These are phyloP conservation scores for Globisporangium takayamanum DNA, from an alignment of 352 stramenopile species.

Conservation along the genomic window DNA sequence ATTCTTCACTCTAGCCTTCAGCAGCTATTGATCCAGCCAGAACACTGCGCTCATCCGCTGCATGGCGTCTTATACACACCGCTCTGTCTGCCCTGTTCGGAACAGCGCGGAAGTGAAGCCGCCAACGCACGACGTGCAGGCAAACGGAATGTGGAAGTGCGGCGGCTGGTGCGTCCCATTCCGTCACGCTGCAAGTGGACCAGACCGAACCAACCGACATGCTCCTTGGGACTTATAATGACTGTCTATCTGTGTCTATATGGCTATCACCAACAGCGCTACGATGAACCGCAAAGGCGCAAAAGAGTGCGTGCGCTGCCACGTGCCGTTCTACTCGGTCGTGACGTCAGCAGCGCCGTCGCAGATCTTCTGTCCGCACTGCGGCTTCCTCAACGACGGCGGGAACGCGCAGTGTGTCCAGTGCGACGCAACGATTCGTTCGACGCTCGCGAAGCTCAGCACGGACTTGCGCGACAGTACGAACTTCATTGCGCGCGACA, in stretches of 20 bases:
- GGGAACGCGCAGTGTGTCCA: conserved; percentile 59
- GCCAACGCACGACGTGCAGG: conserved; percentile 61
- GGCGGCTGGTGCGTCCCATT: conserved; percentile 42
- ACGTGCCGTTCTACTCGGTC: conserved; percentile 50
- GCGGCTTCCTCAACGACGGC: conserved; percentile 70
- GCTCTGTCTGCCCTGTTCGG: background rate
- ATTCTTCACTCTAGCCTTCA: too few relatives aligned
- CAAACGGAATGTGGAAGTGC: conserved; percentile 67
- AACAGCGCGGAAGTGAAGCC: conserved; percentile 48
- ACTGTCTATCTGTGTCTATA: background rate
- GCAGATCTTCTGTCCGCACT: conserved; percentile 74
- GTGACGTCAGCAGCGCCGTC: conserved; percentile 62
- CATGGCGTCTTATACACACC: background rate
- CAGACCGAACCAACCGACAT: background rate
- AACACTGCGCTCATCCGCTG: background rate
- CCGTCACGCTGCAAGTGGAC: background rate
- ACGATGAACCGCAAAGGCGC: conserved; percentile 53
- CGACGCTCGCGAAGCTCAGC: conserved; percentile 66
- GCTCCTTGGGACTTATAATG: background rate
- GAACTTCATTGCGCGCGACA: conserved; percentile 72
- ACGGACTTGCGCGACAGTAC: conserved; percentile 70
- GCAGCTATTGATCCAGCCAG: too few relatives aligned
- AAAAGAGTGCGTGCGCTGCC: conserved; percentile 57
- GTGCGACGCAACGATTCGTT: conserved; percentile 72
- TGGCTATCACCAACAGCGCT: conserved; percentile 16